A percentile compares a stretch with the other conserved stretches of the same genome.
These are phyloP conservation scores for Kurtzmaniella quercitrusa DNA, from an alignment of 1,139 yeast genomes.

Conservation along the genomic window DNA sequence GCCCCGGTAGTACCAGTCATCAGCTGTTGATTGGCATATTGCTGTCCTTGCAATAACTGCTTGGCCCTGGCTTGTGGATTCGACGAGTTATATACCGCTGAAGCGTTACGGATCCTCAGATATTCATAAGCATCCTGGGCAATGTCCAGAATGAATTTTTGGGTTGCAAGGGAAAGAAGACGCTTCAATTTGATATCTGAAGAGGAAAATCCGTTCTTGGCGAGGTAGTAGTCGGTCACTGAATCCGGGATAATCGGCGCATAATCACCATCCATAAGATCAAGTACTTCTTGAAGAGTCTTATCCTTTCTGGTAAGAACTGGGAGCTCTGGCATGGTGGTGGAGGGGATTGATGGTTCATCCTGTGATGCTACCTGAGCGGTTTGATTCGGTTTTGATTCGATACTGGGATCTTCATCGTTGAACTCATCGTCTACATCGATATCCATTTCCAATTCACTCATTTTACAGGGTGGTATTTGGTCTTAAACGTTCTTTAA, in stretches of 20 bases:
- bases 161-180: constrained; percentile 88
- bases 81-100: constrained; percentile 76
- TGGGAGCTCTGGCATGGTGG: constrained; percentile 50
- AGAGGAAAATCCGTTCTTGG: constrained; percentile 84
- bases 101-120: constrained; percentile 80
- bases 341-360: constrained; percentile 3
- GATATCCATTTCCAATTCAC: constrained; percentile 16
- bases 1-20: constrained; percentile 34
- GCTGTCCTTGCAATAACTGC: constrained; percentile 68
- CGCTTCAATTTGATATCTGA: constrained; percentile 78
- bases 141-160: constrained; percentile 88
- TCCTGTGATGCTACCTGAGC: constrained; percentile 2
- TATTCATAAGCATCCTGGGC: constrained; percentile 97
- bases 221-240: constrained; percentile 90
- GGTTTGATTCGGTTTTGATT: not conserved
- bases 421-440: constrained; percentile 25
- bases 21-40: constrained; percentile 45
- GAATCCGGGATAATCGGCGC: constrained; percentile 98
- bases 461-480: not conserved
- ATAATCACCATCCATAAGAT: constrained; percentile 81
- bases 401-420: constrained; percentile 14
- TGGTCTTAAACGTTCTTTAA: too few relatives aligned
- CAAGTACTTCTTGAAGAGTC: constrained; percentile 78
- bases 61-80: constrained; percentile 87
- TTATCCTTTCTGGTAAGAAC: constrained; percentile 80